Percentiles rank a stretch among this genome's conserved stretches.
Evolutionary conservation across 1,139 yeast genomes (phyloP).

Genomic region (Suhomyces chickasaworum): DNA sequence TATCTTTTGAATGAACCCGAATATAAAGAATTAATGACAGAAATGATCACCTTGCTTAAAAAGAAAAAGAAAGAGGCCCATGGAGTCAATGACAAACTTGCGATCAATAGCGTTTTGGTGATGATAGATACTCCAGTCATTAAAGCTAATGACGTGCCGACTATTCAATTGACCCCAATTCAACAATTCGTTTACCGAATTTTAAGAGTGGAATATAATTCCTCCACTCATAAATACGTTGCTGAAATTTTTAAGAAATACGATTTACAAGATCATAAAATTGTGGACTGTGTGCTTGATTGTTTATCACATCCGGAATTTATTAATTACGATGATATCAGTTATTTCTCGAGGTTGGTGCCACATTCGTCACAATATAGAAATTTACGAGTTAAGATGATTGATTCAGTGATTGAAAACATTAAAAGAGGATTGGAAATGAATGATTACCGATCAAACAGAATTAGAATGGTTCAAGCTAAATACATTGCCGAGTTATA

Average conservation of each 20-base stretch:
- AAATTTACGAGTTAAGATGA: constrained; percentile 43
- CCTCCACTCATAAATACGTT: constrained; percentile 36
- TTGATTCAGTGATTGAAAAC: constrained; percentile 70
- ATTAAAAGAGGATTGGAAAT: constrained; percentile 67
- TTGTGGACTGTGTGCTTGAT: constrained; percentile 44
- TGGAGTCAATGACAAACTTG: constrained; percentile 58
- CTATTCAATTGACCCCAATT: constrained; percentile 33
- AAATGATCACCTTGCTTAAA: constrained; percentile 61
- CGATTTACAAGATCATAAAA: constrained; percentile 45
- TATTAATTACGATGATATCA: constrained; percentile 58
- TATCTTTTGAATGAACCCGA: constrained; percentile 64
- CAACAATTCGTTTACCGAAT: constrained; percentile 54
- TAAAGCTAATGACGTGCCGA: constrained; percentile 22
- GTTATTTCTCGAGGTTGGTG: constrained; percentile 52
- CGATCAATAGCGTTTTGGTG: constrained; percentile 61
- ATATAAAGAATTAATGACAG: constrained; percentile 59
- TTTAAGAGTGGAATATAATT: constrained; percentile 53
- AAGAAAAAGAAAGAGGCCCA: constrained; percentile 49
- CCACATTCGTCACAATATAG: constrained; percentile 29
- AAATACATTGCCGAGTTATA: constrained; percentile 62
- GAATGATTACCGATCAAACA: constrained; percentile 60
- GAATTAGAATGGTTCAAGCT: constrained; percentile 63
- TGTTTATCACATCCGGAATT: constrained; percentile 65
- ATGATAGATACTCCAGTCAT: constrained; percentile 62
- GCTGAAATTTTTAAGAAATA: constrained; percentile 45